Evolutionary conservation across 139 green algal species (phyloP).

Genomic region (Diplosphaera chodatii): DNA sequence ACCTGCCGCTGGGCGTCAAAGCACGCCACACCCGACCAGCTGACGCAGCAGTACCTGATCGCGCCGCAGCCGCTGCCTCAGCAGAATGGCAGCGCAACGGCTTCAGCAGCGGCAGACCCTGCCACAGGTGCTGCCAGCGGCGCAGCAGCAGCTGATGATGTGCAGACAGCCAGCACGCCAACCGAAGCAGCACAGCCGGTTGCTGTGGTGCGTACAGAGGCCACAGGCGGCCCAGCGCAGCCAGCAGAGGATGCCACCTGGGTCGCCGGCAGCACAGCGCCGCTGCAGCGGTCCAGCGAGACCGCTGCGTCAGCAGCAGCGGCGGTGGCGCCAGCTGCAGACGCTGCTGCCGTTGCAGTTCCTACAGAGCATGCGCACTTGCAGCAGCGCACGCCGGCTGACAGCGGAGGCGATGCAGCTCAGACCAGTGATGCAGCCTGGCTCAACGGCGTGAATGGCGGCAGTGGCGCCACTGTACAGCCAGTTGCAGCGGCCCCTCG

Average conservation of each 20-base stretch:
- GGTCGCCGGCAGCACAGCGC: not conserved
- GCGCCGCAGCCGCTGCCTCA: not conserved
- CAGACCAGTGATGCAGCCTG: too few species aligned
- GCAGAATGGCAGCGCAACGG: not conserved
- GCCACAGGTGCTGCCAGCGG: too few species aligned
- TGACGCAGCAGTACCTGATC: slow-evolving; percentile 3
- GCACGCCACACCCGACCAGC: slow-evolving; percentile 27
- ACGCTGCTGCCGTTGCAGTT: too few species aligned
- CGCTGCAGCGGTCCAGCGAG: not conserved
- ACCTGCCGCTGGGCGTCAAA: slow-evolving; percentile 58
- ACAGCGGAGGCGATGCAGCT: not conserved
- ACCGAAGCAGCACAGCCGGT: too few species aligned
- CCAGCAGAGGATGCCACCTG: not conserved
- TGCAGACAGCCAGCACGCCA: too few species aligned
- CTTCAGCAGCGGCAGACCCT: not conserved
- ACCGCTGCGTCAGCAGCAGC: not conserved
- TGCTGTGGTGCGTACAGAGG: too few species aligned
- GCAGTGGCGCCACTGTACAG: too few species aligned
- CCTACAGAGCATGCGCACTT: too few species aligned
- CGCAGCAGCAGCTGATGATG: too few species aligned
- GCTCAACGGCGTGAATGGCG: too few species aligned
- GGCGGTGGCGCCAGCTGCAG: not conserved
- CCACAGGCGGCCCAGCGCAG: not conserved
- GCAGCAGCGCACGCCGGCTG: too few species aligned
- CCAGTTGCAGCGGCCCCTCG: too few species aligned